These are phyloP conservation scores for Gynochthodes officinalis DNA, from an alignment of 257 asterid genomes.

Conservation along the genomic window DNA sequence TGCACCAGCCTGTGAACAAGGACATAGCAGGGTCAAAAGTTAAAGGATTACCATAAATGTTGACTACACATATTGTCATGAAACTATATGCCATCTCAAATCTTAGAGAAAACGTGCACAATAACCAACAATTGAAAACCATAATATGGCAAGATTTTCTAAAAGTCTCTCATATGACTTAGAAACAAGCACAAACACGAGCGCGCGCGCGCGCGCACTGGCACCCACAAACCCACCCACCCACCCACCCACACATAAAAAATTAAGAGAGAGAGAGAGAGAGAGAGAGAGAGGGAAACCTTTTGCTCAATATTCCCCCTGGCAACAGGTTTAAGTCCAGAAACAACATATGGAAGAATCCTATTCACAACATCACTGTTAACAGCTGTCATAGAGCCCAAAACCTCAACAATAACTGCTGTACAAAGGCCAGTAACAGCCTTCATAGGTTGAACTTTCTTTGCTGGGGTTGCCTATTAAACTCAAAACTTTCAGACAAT, in stretches of 20 bases:
- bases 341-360: slow-evolving; percentile 63
- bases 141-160: neutral
- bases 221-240: too few species aligned
- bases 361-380: slow-evolving; percentile 59
- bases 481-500: slow-evolving; percentile 22
- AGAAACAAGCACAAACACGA: neutral
- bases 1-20: slow-evolving; percentile 65
- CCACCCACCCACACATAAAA: too few species aligned
- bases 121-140: too few species aligned
- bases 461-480: slow-evolving; percentile 56
- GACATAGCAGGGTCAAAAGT: neutral
- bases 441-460: slow-evolving; percentile 59
- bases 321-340: slow-evolving; percentile 56
- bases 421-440: slow-evolving; percentile 74
- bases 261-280: too few species aligned
- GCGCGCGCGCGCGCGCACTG: too few species aligned
- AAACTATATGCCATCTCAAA: neutral
- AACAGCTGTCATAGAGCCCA: slow-evolving; percentile 48
- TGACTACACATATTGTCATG: neutral
- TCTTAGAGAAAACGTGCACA: too few species aligned
- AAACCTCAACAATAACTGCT: slow-evolving; percentile 70
- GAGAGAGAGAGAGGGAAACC: slow-evolving; percentile 31
- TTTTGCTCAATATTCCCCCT: slow-evolving; percentile 56
- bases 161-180: too few species aligned
- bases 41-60: neutral